Conservation (phyloP, 148 eudicot genomes). For the Drosera capensis region DNA sequence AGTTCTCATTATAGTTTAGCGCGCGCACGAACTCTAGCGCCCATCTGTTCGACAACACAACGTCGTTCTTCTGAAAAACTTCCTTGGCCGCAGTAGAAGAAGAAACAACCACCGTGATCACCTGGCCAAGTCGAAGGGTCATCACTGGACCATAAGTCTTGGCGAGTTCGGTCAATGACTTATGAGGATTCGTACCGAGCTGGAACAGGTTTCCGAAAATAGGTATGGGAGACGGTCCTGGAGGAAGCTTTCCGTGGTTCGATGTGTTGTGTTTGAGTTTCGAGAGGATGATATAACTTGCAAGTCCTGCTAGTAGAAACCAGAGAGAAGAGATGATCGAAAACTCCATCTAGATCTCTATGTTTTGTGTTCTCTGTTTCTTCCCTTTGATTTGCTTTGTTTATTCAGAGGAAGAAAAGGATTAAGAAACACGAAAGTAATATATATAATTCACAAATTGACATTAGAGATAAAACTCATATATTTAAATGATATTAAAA, state of each 20-base stretch:
- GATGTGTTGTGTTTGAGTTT: neutral
- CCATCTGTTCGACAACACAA: constrained; percentile 3
- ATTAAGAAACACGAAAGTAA: too few relatives aligned
- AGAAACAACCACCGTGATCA: constrained; percentile 12
- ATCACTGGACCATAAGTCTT: constrained; percentile 12
- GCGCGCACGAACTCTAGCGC: constrained; percentile 6
- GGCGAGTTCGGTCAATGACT: constrained; percentile 13
- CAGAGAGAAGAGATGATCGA: too few relatives aligned
- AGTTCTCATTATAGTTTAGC: constrained; percentile 6
- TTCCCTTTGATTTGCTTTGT: too few relatives aligned
- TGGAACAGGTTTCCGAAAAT: constrained; percentile 9
- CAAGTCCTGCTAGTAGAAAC: too few relatives aligned
- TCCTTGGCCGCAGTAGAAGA: constrained; percentile 9
- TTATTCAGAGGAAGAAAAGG: too few relatives aligned
- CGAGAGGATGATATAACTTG: too few relatives aligned
- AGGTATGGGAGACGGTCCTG: constrained; percentile 6
- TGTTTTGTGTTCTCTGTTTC: too few relatives aligned
- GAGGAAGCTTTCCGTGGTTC: neutral
- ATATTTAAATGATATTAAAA: too few relatives aligned
- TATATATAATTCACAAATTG: too few relatives aligned
- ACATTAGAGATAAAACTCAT: too few relatives aligned
- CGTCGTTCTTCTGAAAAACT: constrained; percentile 9
- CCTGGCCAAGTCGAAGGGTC: constrained; percentile 10
- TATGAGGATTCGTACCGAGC: constrained; percentile 9
- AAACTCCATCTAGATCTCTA: too few relatives aligned